Evolutionary conservation across 2,329 filamentous ascomycete species (phyloP).

Genomic region (Penicillium sp.): DNA sequence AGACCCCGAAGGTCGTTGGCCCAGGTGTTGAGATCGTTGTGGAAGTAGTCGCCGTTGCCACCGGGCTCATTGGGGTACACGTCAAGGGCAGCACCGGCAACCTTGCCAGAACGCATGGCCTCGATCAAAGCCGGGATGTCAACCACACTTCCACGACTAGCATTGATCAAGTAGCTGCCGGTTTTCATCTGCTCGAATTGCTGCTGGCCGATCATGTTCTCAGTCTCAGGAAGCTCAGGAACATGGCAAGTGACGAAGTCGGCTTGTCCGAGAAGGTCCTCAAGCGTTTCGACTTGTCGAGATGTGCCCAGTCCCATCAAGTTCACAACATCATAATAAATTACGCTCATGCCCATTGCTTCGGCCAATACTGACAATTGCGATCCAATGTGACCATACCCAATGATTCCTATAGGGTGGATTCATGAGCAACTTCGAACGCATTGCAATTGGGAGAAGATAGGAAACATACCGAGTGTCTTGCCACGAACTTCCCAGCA

Average conservation of each 20-base stretch:
- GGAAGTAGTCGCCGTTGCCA: conserved; percentile 94
- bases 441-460: not conserved
- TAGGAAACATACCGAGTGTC: conserved; percentile 65
- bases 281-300: conserved; percentile 72
- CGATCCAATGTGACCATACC: conserved; percentile 95
- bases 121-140: conserved; percentile 90
- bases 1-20: conserved; percentile 77
- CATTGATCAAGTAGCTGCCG: conserved; percentile 93
- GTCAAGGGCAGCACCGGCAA: conserved; percentile 92
- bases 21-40: conserved; percentile 75
- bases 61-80: conserved; percentile 93
- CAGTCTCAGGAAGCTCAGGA: conserved; percentile 87
- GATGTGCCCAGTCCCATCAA: conserved; percentile 92
- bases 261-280: conserved; percentile 69
- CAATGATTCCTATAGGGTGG: conserved; percentile 69
- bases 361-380: conserved; percentile 94
- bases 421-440: not conserved
- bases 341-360: conserved; percentile 95
- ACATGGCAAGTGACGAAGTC: conserved; percentile 97
- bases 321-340: conserved; percentile 93
- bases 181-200: conserved; percentile 87
- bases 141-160: conserved; percentile 87
- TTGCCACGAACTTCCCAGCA: conserved; percentile 99
- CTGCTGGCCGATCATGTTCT: conserved; percentile 77
- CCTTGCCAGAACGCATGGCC: conserved; percentile 77